Base-by-base conservation (phyloP, 768 basidiomycete genomes). In the Lentinula detonsa region DNA sequence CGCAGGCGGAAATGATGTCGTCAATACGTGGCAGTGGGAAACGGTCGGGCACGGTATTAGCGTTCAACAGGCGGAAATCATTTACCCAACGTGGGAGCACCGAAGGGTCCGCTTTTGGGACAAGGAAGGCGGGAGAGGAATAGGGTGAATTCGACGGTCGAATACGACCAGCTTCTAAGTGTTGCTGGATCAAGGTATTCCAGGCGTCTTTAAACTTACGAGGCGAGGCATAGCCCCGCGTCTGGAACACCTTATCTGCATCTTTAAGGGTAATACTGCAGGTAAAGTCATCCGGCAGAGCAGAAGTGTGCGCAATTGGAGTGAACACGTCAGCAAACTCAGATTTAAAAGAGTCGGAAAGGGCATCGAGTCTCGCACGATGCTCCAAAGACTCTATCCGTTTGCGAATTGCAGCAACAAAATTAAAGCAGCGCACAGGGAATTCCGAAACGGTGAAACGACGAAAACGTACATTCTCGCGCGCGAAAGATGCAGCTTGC, bases 1-100 rank as follows among this genome's bases (percentile, higher is more conserved):
- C 76, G 31, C 72, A 76, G 34, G 75, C 77, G 0, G 72, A 64
- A 7, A 75, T 71, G 8, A 74, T 76, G 70, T 76, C 73, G 54
- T 77, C 69, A 0, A 77, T 66, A 0, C 62, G 63, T 0, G 72
- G 74, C 16, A 73, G 46, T 0, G 68, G 69, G 43, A 67, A 67
- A 0, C 56, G 39, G 61, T 74, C 69, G 0, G 63, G 53, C 0
- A 72, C 53, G 0, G 66, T 72, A 33, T 71, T 71, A 0, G 60
- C 42, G 39, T 74, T 75, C 0, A 76, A 39, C 0, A 46, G 0
- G 0, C 68, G 61, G 50, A 66, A 75, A 15, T 75, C 67, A 34
- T 73, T 74, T 0, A 75, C 70, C 73, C 68, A 72, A 0, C 61
- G 61, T 0, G 72, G 74, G 0, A 72, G 53, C 0, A 61, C 69